These are phyloP conservation scores for Rhodotorula paludigena DNA, from an alignment of 768 basidiomycete genomes.

Conservation along the genomic window DNA sequence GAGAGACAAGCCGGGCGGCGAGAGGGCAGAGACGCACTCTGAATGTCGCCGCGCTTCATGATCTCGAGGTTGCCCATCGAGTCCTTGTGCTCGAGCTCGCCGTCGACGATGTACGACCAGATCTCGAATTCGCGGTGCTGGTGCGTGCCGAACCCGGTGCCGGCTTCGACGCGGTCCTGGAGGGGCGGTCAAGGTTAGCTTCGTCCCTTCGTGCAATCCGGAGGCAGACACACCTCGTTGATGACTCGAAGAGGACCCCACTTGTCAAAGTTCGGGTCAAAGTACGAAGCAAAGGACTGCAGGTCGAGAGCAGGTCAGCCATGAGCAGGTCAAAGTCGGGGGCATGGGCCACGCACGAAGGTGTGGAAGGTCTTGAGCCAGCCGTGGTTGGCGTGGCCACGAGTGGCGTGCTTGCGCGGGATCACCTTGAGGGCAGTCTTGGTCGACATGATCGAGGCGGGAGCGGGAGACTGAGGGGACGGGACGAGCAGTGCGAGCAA, in stretches of 20 bases:
- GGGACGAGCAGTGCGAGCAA: background rate
- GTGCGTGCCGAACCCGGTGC: slow-evolving; percentile 71
- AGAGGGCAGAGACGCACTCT: slow-evolving; percentile 57
- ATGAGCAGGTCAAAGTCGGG: slow-evolving; percentile 46
- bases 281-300: slow-evolving; percentile 55
- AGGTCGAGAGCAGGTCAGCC: too few relatives aligned
- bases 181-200: slow-evolving; percentile 3
- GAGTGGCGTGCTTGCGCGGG: slow-evolving; percentile 57
- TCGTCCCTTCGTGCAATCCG: background rate
- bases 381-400: slow-evolving; percentile 73
- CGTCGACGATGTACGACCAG: slow-evolving; percentile 76
- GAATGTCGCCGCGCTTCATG: slow-evolving; percentile 79
- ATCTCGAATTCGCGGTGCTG: slow-evolving; percentile 69
- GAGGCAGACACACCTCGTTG: slow-evolving; percentile 58
- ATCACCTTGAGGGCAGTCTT: slow-evolving; percentile 35
- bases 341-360: slow-evolving; percentile 59
- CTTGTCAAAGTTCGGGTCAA: slow-evolving; percentile 54
- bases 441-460: background rate
- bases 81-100: slow-evolving; percentile 79
- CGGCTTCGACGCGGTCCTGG: slow-evolving; percentile 65
- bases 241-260: slow-evolving; percentile 79
- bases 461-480: background rate
- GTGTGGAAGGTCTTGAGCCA: slow-evolving; percentile 87
- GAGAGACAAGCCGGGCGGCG: too few relatives aligned
- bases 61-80: slow-evolving; percentile 87